Percentiles rank a stretch among this genome's conserved stretches.
These are phyloP conservation scores for Metarhizium guizhouense DNA, from an alignment of 2,329 filamentous ascomycete species.

Conservation along the genomic window DNA sequence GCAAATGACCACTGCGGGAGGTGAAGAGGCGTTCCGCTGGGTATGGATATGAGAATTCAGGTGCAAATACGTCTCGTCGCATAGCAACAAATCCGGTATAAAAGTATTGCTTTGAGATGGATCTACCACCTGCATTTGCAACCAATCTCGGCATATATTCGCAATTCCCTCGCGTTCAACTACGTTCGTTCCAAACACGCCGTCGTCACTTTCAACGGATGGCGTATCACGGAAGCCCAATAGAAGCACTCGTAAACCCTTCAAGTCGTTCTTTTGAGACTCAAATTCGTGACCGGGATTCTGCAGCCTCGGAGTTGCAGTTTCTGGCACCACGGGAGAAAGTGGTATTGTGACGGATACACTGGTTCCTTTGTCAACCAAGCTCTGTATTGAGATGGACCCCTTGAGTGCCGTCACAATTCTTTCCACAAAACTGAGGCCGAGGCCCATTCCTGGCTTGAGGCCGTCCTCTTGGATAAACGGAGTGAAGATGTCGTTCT, in stretches of 20 bases:
- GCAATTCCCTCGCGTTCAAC: slow-evolving; percentile 4
- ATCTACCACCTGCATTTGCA: slow-evolving; percentile 19
- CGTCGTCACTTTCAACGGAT: slow-evolving; percentile 2
- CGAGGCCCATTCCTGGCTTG: slow-evolving; percentile 52
- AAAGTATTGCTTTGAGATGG: slow-evolving; percentile 5
- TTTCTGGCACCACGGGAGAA: neutral
- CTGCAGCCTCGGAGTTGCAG: neutral
- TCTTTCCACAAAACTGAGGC: slow-evolving; percentile 53
- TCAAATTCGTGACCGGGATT: slow-evolving; percentile 19
- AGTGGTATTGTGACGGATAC: slow-evolving; percentile 25
- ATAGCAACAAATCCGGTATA: slow-evolving; percentile 18
- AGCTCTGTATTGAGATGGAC: slow-evolving; percentile 46
- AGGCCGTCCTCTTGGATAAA: slow-evolving; percentile 57
- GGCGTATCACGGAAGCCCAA: slow-evolving; percentile 12
- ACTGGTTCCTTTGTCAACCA: slow-evolving; percentile 26
- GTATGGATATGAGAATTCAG: slow-evolving; percentile 12
- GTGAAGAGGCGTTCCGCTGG: slow-evolving; percentile 4
- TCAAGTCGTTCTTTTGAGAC: slow-evolving; percentile 18
- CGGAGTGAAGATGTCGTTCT: slow-evolving; percentile 50
- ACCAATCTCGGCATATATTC: slow-evolving; percentile 23
- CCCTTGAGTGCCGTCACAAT: slow-evolving; percentile 52
- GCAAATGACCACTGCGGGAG: slow-evolving; percentile 6
- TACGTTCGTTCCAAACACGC: slow-evolving; percentile 4
- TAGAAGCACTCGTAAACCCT: slow-evolving; percentile 21
- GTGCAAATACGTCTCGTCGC: slow-evolving; percentile 17